A percentile compares a stretch with the other conserved stretches of the same genome.
phyloP scores from a whole-genome alignment of 306 rosid genomes.

The Malus fusca region DNA sequence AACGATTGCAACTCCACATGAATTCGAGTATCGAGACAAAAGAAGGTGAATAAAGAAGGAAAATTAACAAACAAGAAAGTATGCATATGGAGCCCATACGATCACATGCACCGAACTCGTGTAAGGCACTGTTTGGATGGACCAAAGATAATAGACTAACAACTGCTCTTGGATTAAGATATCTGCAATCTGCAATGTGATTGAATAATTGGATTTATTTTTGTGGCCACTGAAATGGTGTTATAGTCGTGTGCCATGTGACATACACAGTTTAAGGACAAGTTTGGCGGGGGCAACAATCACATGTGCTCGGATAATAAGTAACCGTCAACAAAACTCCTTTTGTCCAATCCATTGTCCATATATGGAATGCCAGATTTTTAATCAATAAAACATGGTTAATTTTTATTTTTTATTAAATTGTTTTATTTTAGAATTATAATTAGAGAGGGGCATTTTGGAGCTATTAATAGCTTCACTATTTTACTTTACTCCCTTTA shows the following conservation, averaged over 20 bases:
- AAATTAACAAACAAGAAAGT: neutral
- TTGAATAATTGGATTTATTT: neutral
- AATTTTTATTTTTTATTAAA: no score
- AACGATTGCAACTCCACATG: neutral
- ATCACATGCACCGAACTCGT: constrained; percentile 19
- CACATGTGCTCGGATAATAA: constrained; percentile 15
- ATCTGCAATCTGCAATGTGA: neutral
- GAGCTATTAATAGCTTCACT: no score
- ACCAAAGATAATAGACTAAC: neutral
- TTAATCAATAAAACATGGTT: no score
- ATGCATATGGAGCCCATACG: neutral
- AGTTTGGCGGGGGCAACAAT: constrained; percentile 22
- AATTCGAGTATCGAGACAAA: neutral
- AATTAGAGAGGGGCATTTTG: no score
- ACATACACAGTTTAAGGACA: constrained; percentile 13
- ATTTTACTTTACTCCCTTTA: no score
- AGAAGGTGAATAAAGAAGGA: neutral
- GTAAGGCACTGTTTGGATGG: neutral
- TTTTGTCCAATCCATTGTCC: constrained; percentile 3
- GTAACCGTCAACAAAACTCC: neutral
- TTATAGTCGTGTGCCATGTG: constrained; percentile 18
- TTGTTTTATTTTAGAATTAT: no score
- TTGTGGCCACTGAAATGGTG: constrained; percentile 5
- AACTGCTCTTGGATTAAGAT: neutral
- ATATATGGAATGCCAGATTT: neutral